These are phyloP conservation scores for Arabidopsis hybrid DNA, from an alignment of 441 rosid genomes.

Conservation along the genomic window DNA sequence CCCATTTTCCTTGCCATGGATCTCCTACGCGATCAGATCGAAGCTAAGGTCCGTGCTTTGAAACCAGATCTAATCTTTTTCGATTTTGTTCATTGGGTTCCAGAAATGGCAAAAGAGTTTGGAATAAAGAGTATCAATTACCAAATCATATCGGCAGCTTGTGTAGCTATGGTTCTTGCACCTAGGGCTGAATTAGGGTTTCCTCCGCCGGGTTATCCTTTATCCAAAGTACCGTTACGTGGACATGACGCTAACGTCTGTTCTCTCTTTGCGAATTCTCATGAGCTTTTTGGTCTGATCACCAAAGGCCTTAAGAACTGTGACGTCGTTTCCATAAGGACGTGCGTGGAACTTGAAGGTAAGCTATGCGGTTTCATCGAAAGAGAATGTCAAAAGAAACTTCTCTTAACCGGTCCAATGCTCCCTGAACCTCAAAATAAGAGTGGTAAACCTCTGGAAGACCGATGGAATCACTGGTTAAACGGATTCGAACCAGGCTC, in stretches of 20 bases:
- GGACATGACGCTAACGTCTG: slow-evolving; percentile 48
- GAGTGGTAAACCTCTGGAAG: slow-evolving; percentile 12
- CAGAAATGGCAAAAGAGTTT: slow-evolving; percentile 49
- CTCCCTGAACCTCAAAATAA: slow-evolving; percentile 18
- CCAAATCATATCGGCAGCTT: slow-evolving; percentile 49
- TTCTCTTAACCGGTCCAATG: slow-evolving; percentile 38
- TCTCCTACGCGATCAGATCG: slow-evolving; percentile 54
- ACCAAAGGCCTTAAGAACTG: slow-evolving; percentile 43
- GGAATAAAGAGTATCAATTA: slow-evolving; percentile 55
- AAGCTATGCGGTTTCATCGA: slow-evolving; percentile 49
- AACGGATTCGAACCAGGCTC: slow-evolving; percentile 10
- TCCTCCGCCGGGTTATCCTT: slow-evolving; percentile 63
- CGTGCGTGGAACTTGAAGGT: slow-evolving; percentile 56
- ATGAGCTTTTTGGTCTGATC: slow-evolving; percentile 24
- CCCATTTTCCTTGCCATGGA: slow-evolving; percentile 53
- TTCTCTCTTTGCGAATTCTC: slow-evolving; percentile 35
- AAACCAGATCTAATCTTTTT: slow-evolving; percentile 55
- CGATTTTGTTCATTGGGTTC: slow-evolving; percentile 56
- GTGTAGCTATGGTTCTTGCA: slow-evolving; percentile 51
- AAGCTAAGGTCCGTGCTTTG: slow-evolving; percentile 30
- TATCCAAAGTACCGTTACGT: slow-evolving; percentile 42
- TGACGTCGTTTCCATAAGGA: slow-evolving; percentile 54
- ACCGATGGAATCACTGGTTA: slow-evolving; percentile 32
- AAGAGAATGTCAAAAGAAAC: slow-evolving; percentile 43
- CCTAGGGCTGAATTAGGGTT: slow-evolving; percentile 54